Base-by-base conservation (phyloP, 352 stramenopile genomes). In the Globisporangium apiculatum region DNA sequence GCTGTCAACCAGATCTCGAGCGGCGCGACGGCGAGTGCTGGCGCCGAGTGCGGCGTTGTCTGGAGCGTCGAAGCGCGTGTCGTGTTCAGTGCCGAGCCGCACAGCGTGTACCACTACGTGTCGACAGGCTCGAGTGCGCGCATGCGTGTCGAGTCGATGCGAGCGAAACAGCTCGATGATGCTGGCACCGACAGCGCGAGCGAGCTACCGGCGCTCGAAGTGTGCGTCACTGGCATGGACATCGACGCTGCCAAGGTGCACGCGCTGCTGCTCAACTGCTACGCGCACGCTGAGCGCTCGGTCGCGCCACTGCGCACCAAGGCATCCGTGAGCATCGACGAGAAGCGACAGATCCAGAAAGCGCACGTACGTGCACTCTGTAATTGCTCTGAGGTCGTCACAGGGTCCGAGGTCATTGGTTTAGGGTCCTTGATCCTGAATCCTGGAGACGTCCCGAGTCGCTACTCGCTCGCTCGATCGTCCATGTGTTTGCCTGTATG, bases 261-360 rank as follows among this genome's bases (percentile, higher is more conserved):
- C 6, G 62, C 76, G 7, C 63, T 89, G 35, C 57, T 92, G 51
- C 68, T 87, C 7, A 69, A 72, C 12, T 92, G 79, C 54, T 92
- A 85, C 41, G 41, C 69, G 48, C 69, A 70, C 53, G 61, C 69
- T 4, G 72, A 90, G 46, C 58, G 60, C 0, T 64, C 62, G 0
- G 60, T 79, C 0, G 64, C 68, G 35, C 67, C 83, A 38, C 36
- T 87, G 46, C 66, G 66, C 15, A 79, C 57, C 11, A 79, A 79
- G 18, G 40, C 61, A 31, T 72, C 69, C 1, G 61, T 91, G 3
- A 80, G 60, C 10, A 38, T 82, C 0, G 69, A 83, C 11, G 82
- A 90, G 46, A 92, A 92, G 54, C 76, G 75, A 9, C 68, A 75
- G 48, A 80, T 92, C 48, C 82, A 90, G 51, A 70, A 73, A 55